These are phyloP conservation scores for Saccharomyces jurei DNA, from an alignment of 805 yeast species.

Conservation along the genomic window DNA sequence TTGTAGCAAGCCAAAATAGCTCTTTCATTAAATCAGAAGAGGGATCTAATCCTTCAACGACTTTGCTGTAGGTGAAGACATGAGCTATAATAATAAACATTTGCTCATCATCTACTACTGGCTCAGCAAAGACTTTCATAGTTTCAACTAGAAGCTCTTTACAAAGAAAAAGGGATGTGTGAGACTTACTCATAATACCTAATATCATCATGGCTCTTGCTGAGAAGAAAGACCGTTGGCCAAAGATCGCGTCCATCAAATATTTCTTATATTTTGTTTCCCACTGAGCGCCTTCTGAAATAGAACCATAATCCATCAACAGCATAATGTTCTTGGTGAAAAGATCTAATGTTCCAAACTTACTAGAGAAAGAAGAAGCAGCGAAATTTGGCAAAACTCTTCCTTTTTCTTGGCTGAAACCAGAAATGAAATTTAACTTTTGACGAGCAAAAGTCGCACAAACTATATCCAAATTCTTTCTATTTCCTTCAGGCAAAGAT, in stretches of 20 bases:
- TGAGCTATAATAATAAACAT: slow-evolving; percentile 28
- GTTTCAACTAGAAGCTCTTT: slow-evolving; percentile 18
- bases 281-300: slow-evolving; percentile 45
- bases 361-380: slow-evolving; percentile 29
- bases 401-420: slow-evolving; percentile 46
- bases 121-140: slow-evolving; percentile 29
- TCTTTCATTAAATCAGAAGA: slow-evolving; percentile 20
- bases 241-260: slow-evolving; percentile 51
- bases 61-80: slow-evolving; percentile 31
- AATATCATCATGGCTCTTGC: slow-evolving; percentile 57
- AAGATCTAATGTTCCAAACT: slow-evolving; percentile 41
- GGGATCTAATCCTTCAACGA: slow-evolving; percentile 31
- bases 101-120: slow-evolving; percentile 24
- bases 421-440: slow-evolving; percentile 58
- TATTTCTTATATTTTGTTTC: slow-evolving; percentile 55
- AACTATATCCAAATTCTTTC: slow-evolving; percentile 38
- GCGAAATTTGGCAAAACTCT: slow-evolving; percentile 27
- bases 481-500: slow-evolving; percentile 33
- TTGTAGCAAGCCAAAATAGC: slow-evolving; percentile 32
- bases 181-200: slow-evolving; percentile 55
- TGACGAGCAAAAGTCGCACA: slow-evolving; percentile 41
- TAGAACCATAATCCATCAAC: slow-evolving; percentile 39
- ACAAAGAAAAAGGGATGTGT: slow-evolving; percentile 49
- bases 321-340: slow-evolving; percentile 47
- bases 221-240: slow-evolving; percentile 47